Evolutionary conservation across 2,329 filamentous ascomycete species (phyloP).

Genomic region (Cercospora janseana): DNA sequence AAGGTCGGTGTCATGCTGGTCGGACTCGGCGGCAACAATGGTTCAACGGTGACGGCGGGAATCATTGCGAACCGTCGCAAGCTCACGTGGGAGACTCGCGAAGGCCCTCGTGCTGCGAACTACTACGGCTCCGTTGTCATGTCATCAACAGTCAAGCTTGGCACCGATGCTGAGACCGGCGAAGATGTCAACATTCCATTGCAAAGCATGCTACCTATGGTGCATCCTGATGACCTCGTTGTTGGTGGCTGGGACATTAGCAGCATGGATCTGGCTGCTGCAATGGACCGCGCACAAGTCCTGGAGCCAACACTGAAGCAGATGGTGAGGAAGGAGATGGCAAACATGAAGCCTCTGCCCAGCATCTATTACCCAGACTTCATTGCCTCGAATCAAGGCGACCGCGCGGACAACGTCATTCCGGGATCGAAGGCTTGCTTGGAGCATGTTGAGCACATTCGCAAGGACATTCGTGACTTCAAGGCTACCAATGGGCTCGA

Average conservation of each 20-base stretch:
- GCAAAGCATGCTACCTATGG: slow-evolving; percentile 81
- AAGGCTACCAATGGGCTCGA: slow-evolving; percentile 81
- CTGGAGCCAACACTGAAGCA: slow-evolving; percentile 92
- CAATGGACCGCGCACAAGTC: slow-evolving; percentile 94
- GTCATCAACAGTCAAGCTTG: slow-evolving; percentile 95
- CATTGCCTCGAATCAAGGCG: slow-evolving; percentile 97
- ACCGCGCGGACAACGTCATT: slow-evolving; percentile 87
- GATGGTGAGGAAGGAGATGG: slow-evolving; percentile 90
- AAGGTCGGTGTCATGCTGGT: slow-evolving; percentile 97
- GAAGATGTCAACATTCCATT: slow-evolving; percentile 96
- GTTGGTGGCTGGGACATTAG: slow-evolving; percentile 98
- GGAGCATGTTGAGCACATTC: slow-evolving; percentile 89
- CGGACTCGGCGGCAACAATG: slow-evolving; percentile 97
- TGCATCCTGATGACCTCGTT: slow-evolving; percentile 92
- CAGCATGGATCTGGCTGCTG: slow-evolving; percentile 77
- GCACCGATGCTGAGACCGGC: slow-evolving; percentile 76
- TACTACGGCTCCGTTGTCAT: slow-evolving; percentile 99
- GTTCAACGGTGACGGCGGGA: slow-evolving; percentile 92
- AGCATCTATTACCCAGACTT: slow-evolving; percentile 99
- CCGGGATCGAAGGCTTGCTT: slow-evolving; percentile 78
- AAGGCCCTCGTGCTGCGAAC: slow-evolving; percentile 80
- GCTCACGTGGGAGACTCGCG: slow-evolving; percentile 89
- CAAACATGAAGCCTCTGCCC: slow-evolving; percentile 79
- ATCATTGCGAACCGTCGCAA: slow-evolving; percentile 91
- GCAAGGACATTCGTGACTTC: slow-evolving; percentile 90